Percentiles rank a stretch among this genome's conserved stretches.
Conservation (phyloP, 179 eudicot species). For the Actinidia chinensis region DNA sequence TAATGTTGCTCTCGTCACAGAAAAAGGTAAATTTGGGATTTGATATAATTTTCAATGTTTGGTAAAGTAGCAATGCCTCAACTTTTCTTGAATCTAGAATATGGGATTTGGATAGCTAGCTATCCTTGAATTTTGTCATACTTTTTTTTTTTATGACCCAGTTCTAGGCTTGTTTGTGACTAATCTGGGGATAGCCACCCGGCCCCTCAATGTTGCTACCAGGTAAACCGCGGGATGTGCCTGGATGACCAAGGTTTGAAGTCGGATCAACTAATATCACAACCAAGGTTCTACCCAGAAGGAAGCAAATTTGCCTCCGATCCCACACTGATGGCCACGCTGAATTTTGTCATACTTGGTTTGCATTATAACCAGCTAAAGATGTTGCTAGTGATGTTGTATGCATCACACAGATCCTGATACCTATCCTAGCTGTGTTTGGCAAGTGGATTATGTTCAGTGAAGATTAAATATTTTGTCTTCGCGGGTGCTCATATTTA, state of each 20-base stretch:
- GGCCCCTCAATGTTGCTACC: no score
- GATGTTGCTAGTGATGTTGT: not conserved
- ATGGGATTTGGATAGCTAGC: not conserved
- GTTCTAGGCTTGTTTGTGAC: no score
- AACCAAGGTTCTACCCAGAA: no score
- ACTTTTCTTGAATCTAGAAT: not conserved
- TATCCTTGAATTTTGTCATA: not conserved
- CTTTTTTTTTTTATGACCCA: no score
- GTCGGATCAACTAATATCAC: no score
- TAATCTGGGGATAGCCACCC: no score
- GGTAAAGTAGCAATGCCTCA: not conserved
- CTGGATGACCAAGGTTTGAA: no score
- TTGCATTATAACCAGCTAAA: not conserved
- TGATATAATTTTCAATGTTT: not conserved
- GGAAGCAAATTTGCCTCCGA: no score
- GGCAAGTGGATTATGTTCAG: not conserved
- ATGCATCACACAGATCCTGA: not conserved
- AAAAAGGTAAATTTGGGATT: slow-evolving; percentile 52
- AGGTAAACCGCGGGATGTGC: no score
- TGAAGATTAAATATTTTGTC: not conserved
- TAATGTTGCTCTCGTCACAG: slow-evolving; percentile 68
- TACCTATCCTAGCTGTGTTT: slow-evolving; percentile 7
- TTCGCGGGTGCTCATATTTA: no score
- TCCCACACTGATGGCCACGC: no score
- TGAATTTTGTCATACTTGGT: no score